These are phyloP conservation scores for Begonia masoniana DNA, from an alignment of 306 rosid species.

Conservation along the genomic window DNA sequence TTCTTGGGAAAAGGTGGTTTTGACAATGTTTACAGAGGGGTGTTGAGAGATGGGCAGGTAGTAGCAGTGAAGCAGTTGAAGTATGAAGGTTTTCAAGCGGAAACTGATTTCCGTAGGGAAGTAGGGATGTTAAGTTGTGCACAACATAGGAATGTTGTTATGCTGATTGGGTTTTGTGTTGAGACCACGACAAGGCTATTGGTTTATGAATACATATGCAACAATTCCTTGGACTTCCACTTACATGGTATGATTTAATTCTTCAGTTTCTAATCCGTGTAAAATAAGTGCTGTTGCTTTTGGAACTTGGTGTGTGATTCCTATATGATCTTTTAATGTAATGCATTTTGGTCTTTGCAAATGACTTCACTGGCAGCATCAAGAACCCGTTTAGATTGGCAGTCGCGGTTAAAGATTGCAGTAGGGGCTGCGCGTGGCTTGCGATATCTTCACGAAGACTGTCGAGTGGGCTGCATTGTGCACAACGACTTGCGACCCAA, in stretches of 20 bases:
- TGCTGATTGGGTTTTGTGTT: slow-evolving; percentile 74
- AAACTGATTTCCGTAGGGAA: slow-evolving; percentile 83
- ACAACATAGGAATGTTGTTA: slow-evolving; percentile 88
- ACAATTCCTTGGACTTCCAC: slow-evolving; percentile 71
- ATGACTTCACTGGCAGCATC: slow-evolving; percentile 34
- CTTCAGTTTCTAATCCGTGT: too few species aligned
- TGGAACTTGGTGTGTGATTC: too few species aligned
- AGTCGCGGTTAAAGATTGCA: slow-evolving; percentile 68
- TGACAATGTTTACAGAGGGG: slow-evolving; percentile 72
- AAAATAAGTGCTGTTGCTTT: too few species aligned
- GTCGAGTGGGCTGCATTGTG: slow-evolving; percentile 84
- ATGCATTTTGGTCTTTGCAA: background rate
- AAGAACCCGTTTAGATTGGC: slow-evolving; percentile 42
- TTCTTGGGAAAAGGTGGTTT: slow-evolving; percentile 83
- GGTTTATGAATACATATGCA: slow-evolving; percentile 89
- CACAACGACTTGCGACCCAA: slow-evolving; percentile 83
- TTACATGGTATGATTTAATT: slow-evolving; percentile 46
- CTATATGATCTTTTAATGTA: too few species aligned
- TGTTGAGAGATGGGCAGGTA: slow-evolving; percentile 67
- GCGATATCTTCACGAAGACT: slow-evolving; percentile 94
- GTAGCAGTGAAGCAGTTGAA: slow-evolving; percentile 88
- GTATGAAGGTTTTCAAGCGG: slow-evolving; percentile 66
- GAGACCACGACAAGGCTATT: slow-evolving; percentile 55
- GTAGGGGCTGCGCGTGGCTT: slow-evolving; percentile 77
- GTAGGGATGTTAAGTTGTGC: slow-evolving; percentile 89